These are phyloP conservation scores for Sordaria brevicollis DNA, from an alignment of 495 filamentous ascomycete genomes.

Conservation along the genomic window DNA sequence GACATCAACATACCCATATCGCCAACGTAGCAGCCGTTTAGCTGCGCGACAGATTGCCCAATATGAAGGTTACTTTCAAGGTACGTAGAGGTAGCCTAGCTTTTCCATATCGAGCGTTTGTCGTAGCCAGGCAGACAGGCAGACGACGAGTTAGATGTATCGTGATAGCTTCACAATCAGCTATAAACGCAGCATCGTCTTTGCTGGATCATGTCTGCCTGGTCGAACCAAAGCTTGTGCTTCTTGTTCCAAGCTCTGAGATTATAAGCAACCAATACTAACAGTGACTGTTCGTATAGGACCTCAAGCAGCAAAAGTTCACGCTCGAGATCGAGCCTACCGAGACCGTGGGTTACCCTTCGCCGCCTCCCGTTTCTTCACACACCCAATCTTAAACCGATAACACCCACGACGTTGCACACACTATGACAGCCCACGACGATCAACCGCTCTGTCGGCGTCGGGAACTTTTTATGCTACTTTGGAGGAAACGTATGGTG, in stretches of 20 bases:
- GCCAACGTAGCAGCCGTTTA: constrained; percentile 11
- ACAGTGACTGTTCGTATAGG: constrained; percentile 36
- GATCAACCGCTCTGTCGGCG: not conserved
- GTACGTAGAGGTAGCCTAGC: constrained; percentile 25
- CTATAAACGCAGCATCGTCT: not conserved
- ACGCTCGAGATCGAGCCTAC: constrained; percentile 85
- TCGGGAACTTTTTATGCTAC: not conserved
- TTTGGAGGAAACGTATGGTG: not conserved
- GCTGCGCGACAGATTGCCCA: constrained; percentile 26
- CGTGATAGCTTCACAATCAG: not conserved
- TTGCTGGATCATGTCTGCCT: not conserved
- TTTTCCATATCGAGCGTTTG: not conserved
- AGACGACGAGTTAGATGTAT: not conserved
- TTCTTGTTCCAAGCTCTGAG: not conserved
- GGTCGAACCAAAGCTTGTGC: not conserved
- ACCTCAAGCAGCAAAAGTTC: constrained; percentile 98
- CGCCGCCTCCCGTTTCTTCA: constrained; percentile 8
- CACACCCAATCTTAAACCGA: not conserved
- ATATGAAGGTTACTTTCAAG: constrained; percentile 44
- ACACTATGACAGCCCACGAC: not conserved
- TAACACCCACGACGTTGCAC: not conserved
- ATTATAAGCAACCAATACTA: not conserved
- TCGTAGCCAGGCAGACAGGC: not conserved
- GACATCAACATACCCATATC: not conserved
- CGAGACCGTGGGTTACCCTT: constrained; percentile 63